phyloP scores from a whole-genome alignment of 768 basidiomycete genomes.

The Calocera cornea region DNA sequence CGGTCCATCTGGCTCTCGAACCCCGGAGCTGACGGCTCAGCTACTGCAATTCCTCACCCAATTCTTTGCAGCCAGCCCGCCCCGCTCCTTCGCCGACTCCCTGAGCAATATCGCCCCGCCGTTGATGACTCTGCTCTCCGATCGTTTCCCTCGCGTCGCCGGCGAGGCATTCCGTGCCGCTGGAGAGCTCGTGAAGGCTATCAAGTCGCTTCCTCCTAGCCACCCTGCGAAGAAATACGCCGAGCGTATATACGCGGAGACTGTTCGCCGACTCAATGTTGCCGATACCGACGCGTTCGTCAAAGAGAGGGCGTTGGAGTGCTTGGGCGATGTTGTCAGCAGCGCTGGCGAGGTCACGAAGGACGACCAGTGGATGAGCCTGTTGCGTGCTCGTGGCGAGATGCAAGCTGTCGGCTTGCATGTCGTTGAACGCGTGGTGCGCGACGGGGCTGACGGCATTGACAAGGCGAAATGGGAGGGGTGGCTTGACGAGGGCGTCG shows the following conservation, averaged over 20 bases:
- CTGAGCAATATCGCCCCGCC: conserved; percentile 59
- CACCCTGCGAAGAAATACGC: conserved; percentile 42
- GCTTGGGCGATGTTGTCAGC: conserved; percentile 57
- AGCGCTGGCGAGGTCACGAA: conserved; percentile 44
- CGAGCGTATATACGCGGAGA: conserved; percentile 59
- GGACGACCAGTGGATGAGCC: conserved; percentile 31
- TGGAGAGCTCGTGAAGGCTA: conserved; percentile 62
- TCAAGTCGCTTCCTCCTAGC: conserved; percentile 47
- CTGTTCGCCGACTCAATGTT: conserved; percentile 51
- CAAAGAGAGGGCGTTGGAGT: conserved; percentile 64
- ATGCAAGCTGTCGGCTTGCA: not conserved
- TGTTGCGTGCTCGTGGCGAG: not conserved
- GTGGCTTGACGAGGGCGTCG: conserved; percentile 72
- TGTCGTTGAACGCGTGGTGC: not conserved
- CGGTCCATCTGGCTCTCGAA: conserved; percentile 56
- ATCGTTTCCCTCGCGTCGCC: conserved; percentile 79
- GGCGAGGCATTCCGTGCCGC: conserved; percentile 81
- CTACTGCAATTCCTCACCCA: conserved; percentile 73
- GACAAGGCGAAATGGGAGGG: conserved; percentile 11
- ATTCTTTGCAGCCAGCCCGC: conserved; percentile 64
- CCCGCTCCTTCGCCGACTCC: conserved; percentile 40
- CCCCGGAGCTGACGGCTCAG: conserved; percentile 69
- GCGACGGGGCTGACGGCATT: conserved; percentile 11
- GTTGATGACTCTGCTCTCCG: conserved; percentile 57
- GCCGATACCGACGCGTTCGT: conserved; percentile 90